Evolutionary conservation across 306 rosid species (phyloP), one percentile per base, ranked within the genome.

Genomic region (Trifolium pratense): DNA sequence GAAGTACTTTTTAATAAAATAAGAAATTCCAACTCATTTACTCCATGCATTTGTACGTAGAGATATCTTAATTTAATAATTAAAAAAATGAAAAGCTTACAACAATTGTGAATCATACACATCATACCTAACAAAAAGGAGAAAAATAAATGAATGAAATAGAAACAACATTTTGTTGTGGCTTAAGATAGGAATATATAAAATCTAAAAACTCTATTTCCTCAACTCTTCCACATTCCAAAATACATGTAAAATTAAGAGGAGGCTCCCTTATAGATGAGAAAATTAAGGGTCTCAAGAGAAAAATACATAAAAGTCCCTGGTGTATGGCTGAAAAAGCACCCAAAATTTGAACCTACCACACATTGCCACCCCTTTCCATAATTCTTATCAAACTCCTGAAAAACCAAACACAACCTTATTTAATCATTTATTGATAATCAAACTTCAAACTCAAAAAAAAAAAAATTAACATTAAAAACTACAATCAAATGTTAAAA

Each of bases 351-450:
- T 42, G 91, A 83, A 73, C 96, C 97, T 70, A 90, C 91, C 69
- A 89, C 97, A 73, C 93, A 92, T 74, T 89, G 97, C 97, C 98
- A 92, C 16, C 98, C 93, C 77, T 70, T 77, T 49, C 93, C 96
- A 74, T 93, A 80, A 77, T 36, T 77, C 70, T 76, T 75, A 71
- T 90, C 97, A 82, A 92, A 92, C 52, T 80, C 92, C 98, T 92
- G 76, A 65, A 64, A 64, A 17, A 65, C 26, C 40, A 75, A 31
- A 66, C 26, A 59, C 59, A 37, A 26, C 14, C 63, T 64, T 52
- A 64, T 40, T 64, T 15, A 60, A 14, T 58, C 11, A 58, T 58
- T 25, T 25, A 58, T 26, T 14, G 0, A 9, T 13, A 66, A 66
- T 60, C 8, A 3, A 17, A 34, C 17, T 15, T 17, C 53, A 48